Base-by-base conservation (phyloP, 2,329 filamentous ascomycete species). In the Alternaria angustiovoidea region DNA sequence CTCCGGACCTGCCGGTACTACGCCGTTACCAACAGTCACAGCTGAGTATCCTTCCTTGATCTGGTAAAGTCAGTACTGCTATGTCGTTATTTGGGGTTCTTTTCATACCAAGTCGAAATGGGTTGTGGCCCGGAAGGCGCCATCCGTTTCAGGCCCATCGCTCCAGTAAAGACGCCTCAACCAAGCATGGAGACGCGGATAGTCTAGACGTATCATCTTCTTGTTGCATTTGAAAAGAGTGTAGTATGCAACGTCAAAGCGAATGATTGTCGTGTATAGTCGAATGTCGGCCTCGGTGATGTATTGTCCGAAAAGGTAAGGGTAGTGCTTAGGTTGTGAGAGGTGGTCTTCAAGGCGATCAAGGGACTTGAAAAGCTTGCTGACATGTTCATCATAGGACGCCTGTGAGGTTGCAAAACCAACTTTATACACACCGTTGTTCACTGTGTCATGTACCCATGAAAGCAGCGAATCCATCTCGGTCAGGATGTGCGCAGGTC, bases 391-490 rank as follows among this genome's bases (percentile, higher is more conserved):
- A 71, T 94, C 90, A 78, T 97, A 97, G 1, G 92, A 92, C 65
- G 88, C 86, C 79, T 94, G 90, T 1, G 90, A 91, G 4, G 89
- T 94, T 28, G 94, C 93, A 74, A 97, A 97, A 36, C 94, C 94
- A 60, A 88, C 79, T 68, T 84, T 84, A 69, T 84, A 87, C 5
- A 86, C 82, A 0, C 84, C 84, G 59, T 87, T 85, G 69, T 86
- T 86, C 58, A 86, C 79, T 2, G 72, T 75, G 48, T 82, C 87
- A 79, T 96, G 96, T 28, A 89, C 92, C 93, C 93, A 97, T 54
- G 84, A 85, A 76, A 96, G 91, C 46, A 89, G 84, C 61, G 87
- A 86, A 63, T 97, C 93, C 69, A 97, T 96, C 51, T 41, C 32
- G 2, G 70, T 70, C 43, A 84, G 84, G n/a, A 96, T 81, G 0